Evolutionary conservation across 495 filamentous ascomycete genomes (phyloP), one percentile per base, ranked within the genome.

Genomic region (Amorphotheca resinae): DNA sequence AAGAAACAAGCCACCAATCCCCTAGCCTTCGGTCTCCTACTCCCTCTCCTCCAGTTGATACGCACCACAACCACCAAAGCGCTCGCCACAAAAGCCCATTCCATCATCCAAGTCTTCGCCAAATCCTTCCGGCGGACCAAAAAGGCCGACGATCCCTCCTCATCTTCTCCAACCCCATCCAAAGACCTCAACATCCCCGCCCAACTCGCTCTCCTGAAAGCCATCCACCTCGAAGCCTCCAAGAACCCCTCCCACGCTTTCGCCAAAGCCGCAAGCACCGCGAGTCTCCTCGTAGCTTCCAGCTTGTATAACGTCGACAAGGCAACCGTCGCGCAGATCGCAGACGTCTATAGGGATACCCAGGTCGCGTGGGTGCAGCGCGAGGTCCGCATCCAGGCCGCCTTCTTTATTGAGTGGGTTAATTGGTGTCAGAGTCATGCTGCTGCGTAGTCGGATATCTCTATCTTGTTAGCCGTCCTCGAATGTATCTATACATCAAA

Each of bases 1-100:
- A 93, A 86, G 59, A 79, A 84, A 48, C 74, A 86, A 59, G 76
- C 83, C 36, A 59, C 69, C 9, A 78, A 79, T 38, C 56, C 73
- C 0, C 65, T 86, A 0, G 70, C 77, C 0, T 70, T 93, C 31
- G 68, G 21, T 5, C 42, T 59, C 9, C 22, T 57, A 12, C 15
- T 55, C 9, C 47, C 54, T 5, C 58, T 84, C 0, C 60, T 82
- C 11, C 59, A 63, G 9, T 65, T 74, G 7, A 67, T 73, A 2
- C 67, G 79, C 20, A 69, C 61, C 2, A 84, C 84, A 0, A 74
- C 68, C 9, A 76, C 74, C 44, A 84, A 84, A 57, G 69, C 80
- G 33, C 70, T 95, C 22, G 70, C 77, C 4, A 77, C 81, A 25
- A 87, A 83, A 55, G 81, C 84, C 0, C 73, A 69, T 48, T 64